Base-by-base conservation (phyloP, 148 eudicot species). In the Amaranthus palmeri region DNA sequence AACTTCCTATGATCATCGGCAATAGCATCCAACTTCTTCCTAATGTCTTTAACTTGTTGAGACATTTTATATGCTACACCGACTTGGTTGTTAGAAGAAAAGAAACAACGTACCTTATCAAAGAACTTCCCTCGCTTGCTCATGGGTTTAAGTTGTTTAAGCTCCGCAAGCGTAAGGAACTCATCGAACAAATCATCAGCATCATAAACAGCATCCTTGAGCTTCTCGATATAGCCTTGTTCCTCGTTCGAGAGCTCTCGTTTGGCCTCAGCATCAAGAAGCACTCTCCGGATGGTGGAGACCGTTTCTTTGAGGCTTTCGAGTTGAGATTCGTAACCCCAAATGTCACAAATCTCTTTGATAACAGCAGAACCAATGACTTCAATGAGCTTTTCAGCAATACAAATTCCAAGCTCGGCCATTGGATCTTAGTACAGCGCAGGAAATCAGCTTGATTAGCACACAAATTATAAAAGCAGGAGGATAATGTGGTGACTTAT, bases 161-260 rank as follows among this genome's bases (percentile, higher is more conserved):
- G 59, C 59, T 45, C 12, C 18, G 72, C 72, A 9, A 60, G 50
- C n/a, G 81, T 81, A 36, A 36, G 6, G 10, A 74, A 60, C 64
- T 66, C 76, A 43, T 81, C 84, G 45, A 77, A 68, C 55, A 81
- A 11, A 61, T 81, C 81, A 13, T 77, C 81, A 45, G 75, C 75
- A 15, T 81, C 78, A 17, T 76, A 72, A 18, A 80, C 59, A 44
- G 36, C 75, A 7, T 59, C 65, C 72, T 71, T 73, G 54, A 81
- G 69, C 55, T 60, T 65, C 41, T 66, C 55, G 3, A 77, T 14
- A 40, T 61, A 70, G 53, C 5, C 60, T 2, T 15, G 72, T 17
- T 42, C 74, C 6, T 11, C 50, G 49, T 65, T 25, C 25, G 69
- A 54, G 7, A 65, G 61, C 11, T 62, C 68, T 5, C 57, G 42